Conservation (phyloP, 1,284 basidiomycete species). For the Vanrija sp. region DNA sequence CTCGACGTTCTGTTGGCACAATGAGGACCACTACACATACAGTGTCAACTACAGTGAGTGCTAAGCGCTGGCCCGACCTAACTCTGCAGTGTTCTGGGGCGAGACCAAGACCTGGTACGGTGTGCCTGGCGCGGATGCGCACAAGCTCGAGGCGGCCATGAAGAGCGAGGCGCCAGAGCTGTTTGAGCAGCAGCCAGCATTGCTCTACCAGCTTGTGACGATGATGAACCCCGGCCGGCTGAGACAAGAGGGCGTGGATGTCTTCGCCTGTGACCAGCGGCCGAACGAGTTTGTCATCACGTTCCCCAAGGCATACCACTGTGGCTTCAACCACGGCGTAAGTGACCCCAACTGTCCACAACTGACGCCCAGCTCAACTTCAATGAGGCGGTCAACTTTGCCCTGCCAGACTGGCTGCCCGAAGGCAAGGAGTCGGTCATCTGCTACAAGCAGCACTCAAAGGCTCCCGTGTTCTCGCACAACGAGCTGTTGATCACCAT, state of each 20-base stretch:
- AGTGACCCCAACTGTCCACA: constrained; percentile 40
- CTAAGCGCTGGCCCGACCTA: constrained; percentile 17
- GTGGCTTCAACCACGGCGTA: constrained; percentile 97
- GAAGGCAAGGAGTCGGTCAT: constrained; percentile 81
- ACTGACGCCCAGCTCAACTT: constrained; percentile 71
- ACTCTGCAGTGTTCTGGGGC: constrained; percentile 85
- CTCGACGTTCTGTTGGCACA: constrained; percentile 99
- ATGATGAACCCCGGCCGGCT: constrained; percentile 93
- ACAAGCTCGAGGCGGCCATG: constrained; percentile 95
- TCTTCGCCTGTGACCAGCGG: constrained; percentile 91
- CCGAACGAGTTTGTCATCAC: constrained; percentile 98
- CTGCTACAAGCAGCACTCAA: constrained; percentile 82
- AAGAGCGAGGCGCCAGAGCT: constrained; percentile 92
- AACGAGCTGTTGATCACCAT: constrained; percentile 95
- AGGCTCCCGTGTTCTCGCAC: constrained; percentile 95
- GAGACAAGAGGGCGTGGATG: constrained; percentile 82
- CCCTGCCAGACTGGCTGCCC: constrained; percentile 90
- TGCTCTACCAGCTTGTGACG: constrained; percentile 95
- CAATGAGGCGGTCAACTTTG: constrained; percentile 99
- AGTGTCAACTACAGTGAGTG: constrained; percentile 85
- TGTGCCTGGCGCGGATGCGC: constrained; percentile 87
- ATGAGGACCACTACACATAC: constrained; percentile 99
- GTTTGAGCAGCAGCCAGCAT: constrained; percentile 95
- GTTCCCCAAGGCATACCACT: constrained; percentile 97
- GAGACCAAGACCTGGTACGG: constrained; percentile 99